Base-by-base conservation (phyloP, 805 yeast genomes). In the Ogataea paradorogensis region DNA sequence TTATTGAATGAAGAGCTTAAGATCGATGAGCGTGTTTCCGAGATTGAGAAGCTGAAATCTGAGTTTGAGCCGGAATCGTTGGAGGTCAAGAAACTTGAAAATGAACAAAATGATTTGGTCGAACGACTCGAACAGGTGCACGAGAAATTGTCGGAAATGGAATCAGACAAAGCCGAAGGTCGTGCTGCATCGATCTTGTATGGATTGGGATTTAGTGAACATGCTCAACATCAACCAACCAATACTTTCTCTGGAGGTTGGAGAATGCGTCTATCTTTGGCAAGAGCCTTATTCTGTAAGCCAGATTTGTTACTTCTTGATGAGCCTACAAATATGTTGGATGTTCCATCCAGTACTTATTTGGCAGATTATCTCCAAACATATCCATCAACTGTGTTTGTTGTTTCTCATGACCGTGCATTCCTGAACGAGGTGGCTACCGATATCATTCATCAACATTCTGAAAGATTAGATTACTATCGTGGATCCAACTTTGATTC, bases 311-410 rank as follows among this genome's bases (percentile, higher is more conserved):
- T 93, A 51, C 70, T 93, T 59, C 75, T 93, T 50, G 99, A 93
- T 78, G 99, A 93, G 75, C 99, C 99, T 57, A 90, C 98, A 46
- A 93, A 93, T 82, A 93, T 90, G 96, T 85, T 93, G 95, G 99
- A 93, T 78, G 96, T 93, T 63, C 99, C 99, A 21, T 90, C 98
- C 39, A 87, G 93, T 61, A 91, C 97, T 1, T 93, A 81, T 62
- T 73, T 93, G 59, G 91, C 98, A 9, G 80, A 85, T 52, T 93
- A 93, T 61, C 69, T 93, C 52, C 95, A 87, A 59, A 73, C 86
- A 7, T 93, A 93, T 61, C 90, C 95, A 39, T 78, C 96, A 1
- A 93, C 99, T 0, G 93, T 93, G 2, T 70, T 93, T 48, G 95
- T 91, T 30, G 99, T 93, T 31, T 93, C 99, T 41, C 99, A 93